Evolutionary conservation across 139 green algal genomes (phyloP).

Genomic region (Asterochloris sp.): DNA sequence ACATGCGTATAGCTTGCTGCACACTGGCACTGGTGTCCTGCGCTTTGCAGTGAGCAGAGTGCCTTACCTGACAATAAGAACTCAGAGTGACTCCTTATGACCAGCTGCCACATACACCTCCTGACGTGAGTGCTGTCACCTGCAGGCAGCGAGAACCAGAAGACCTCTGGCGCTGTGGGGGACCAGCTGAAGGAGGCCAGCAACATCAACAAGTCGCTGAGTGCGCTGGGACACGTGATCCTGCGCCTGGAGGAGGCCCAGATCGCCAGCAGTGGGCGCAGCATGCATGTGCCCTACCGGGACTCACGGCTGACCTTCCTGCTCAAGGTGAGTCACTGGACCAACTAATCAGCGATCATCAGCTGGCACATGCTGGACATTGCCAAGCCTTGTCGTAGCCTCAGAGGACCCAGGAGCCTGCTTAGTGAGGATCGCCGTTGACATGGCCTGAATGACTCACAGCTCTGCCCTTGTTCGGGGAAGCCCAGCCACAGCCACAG

Average conservation of each 20-base stretch:
- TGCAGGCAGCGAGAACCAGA: conserved; percentile 84
- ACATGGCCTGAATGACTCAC: too few relatives aligned
- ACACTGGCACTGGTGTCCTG: not conserved
- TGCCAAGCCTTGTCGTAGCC: too few relatives aligned
- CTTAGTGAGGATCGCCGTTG: too few relatives aligned
- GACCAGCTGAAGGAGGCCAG: conserved; percentile 89
- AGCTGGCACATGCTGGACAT: not conserved
- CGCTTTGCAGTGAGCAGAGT: not conserved
- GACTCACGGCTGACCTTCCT: conserved; percentile 96
- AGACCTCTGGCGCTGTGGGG: conserved; percentile 64
- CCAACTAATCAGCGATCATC: not conserved
- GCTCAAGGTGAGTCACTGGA: conserved; percentile 66
- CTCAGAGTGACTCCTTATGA: too few relatives aligned
- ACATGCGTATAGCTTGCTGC: not conserved
- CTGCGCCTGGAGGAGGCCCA: conserved; percentile 74
- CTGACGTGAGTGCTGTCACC: not conserved
- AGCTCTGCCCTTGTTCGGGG: too few relatives aligned
- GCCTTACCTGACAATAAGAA: too few relatives aligned
- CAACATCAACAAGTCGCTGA: conserved; percentile 96
- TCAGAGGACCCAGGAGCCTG: too few relatives aligned
- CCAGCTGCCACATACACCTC: not conserved
- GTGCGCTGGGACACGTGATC: conserved; percentile 91
- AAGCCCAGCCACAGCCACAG: not conserved
- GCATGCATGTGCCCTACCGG: conserved; percentile 89
- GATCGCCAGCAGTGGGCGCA: conserved; percentile 20